Evolutionary conservation across 345 rosid genomes (phyloP).

Genomic region (Lepidium didymum): DNA sequence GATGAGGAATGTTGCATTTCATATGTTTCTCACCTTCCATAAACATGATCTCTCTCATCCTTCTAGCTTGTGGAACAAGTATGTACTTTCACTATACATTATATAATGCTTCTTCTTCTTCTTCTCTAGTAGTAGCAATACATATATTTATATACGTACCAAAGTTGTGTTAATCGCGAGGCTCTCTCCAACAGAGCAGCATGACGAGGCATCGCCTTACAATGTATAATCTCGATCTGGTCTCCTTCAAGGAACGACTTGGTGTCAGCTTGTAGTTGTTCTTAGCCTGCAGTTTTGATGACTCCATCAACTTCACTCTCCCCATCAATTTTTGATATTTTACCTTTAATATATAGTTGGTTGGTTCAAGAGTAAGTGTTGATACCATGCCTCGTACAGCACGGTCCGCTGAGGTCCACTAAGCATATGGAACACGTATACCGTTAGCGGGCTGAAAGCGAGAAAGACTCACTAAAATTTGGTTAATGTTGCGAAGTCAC

Average conservation of each 20-base stretch:
- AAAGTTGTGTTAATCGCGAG: slow-evolving; percentile 27
- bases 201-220: slow-evolving; percentile 50
- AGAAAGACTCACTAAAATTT: no score
- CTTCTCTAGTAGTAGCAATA: neutral
- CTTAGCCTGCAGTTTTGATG: slow-evolving; percentile 25
- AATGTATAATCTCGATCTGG: slow-evolving; percentile 55
- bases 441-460: no score
- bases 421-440: no score
- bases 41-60: no score
- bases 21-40: no score
- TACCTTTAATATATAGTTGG: neutral
- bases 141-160: neutral
- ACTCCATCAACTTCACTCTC: slow-evolving; percentile 25
- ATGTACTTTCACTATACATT: no score
- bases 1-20: no score
- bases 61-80: no score
- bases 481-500: no score
- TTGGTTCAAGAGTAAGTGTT: neutral
- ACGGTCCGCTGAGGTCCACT: no score
- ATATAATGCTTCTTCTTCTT: neutral
- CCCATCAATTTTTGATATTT: no score
- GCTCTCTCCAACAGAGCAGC: slow-evolving; percentile 73
- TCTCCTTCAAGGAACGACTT: slow-evolving; percentile 41
- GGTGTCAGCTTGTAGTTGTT: slow-evolving; percentile 26
- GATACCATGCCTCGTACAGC: no score